These are phyloP conservation scores for Hymenoscyphus linearis DNA, from an alignment of 2,329 filamentous ascomycete species.

Conservation along the genomic window DNA sequence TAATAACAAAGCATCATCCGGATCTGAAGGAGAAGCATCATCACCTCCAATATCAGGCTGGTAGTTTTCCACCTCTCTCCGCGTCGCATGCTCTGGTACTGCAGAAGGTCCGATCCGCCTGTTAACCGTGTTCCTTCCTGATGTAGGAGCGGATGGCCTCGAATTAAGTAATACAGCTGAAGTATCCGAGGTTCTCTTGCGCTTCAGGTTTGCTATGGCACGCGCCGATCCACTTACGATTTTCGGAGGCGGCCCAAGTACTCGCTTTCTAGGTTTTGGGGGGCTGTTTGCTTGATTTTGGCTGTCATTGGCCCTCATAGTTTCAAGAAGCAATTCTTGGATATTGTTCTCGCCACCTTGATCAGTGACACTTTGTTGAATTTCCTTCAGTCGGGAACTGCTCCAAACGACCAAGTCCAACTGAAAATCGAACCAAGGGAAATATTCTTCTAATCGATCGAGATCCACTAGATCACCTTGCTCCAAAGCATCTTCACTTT, in stretches of 20 bases:
- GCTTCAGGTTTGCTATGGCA: not conserved
- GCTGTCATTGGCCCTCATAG: slow-evolving; percentile 30
- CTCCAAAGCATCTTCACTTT: slow-evolving; percentile 29
- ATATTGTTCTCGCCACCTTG: slow-evolving; percentile 38
- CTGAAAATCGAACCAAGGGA: slow-evolving; percentile 45
- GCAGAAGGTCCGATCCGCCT: not conserved
- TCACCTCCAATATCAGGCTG: slow-evolving; percentile 5
- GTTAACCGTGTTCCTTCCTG: not conserved
- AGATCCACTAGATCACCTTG: slow-evolving; percentile 35
- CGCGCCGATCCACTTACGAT: slow-evolving; percentile 6
- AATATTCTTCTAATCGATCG: slow-evolving; percentile 37
- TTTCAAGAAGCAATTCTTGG: slow-evolving; percentile 31
- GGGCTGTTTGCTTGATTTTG: slow-evolving; percentile 11
- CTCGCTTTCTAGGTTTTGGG: not conserved
- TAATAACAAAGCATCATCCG: not conserved
- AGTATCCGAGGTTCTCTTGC: not conserved
- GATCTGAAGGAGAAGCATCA: not conserved
- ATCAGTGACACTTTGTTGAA: slow-evolving; percentile 37
- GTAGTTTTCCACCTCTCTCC: not conserved
- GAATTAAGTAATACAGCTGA: not conserved
- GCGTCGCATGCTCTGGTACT: not conserved
- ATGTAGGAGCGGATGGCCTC: not conserved
- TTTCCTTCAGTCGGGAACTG: slow-evolving; percentile 39
- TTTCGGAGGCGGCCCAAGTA: slow-evolving; percentile 15
- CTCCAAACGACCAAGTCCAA: slow-evolving; percentile 42